Percentiles rank a stretch among this genome's conserved stretches.
These are phyloP conservation scores for Kokia cookei DNA, from an alignment of 441 rosid species.

Conservation along the genomic window DNA sequence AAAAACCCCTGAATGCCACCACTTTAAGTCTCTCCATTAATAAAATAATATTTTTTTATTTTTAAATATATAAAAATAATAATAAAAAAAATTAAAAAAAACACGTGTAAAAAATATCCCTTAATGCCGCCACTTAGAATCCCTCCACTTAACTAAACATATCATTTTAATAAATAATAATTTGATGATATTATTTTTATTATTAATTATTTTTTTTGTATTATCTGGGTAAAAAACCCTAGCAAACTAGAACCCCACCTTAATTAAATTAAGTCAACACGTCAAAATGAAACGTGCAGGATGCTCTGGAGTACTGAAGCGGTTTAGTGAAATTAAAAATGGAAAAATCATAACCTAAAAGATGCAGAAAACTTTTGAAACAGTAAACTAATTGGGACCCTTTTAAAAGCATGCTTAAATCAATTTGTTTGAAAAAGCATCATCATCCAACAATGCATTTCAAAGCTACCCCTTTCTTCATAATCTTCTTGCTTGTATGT, in stretches of 20 bases:
- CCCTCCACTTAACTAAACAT: too few relatives aligned
- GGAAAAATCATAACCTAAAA: background rate
- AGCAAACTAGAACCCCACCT: background rate
- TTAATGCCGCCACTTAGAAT: too few relatives aligned
- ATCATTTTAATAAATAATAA: too few relatives aligned
- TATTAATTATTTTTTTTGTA: too few relatives aligned
- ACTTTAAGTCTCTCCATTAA: too few relatives aligned
- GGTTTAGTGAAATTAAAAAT: background rate
- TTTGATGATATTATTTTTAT: too few relatives aligned
- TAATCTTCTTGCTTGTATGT: background rate
- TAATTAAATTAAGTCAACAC: background rate
- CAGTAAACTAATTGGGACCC: background rate
- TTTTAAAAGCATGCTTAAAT: constrained; percentile 3
- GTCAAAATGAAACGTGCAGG: constrained; percentile 1
- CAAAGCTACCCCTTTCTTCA: background rate
- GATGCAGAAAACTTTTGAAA: background rate
- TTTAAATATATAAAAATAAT: too few relatives aligned
- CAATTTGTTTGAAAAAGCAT: background rate
- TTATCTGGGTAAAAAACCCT: too few relatives aligned
- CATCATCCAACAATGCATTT: constrained; percentile 5
- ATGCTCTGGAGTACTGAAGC: background rate
- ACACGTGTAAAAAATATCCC: too few relatives aligned
- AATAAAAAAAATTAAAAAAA: too few relatives aligned
- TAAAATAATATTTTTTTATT: too few relatives aligned
- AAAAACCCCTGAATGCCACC: too few relatives aligned